These are phyloP conservation scores for Ambispora gerdemannii DNA, from an alignment of 192 early-diverging fungal species.

Conservation along the genomic window DNA sequence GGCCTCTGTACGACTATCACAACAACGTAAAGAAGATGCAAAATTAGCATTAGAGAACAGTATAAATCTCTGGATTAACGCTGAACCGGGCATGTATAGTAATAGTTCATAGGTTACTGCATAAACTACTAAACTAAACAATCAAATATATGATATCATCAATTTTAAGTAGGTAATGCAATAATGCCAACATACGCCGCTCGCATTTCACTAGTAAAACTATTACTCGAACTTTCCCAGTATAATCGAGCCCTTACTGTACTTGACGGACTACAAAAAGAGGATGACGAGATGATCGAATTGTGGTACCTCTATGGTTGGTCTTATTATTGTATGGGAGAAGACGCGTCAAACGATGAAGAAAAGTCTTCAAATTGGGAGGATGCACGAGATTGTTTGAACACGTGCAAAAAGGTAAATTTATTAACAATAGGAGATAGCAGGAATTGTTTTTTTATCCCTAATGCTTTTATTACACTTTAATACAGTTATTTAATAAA, in stretches of 20 bases:
- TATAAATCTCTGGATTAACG: conserved; percentile 70
- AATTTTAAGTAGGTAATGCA: conserved; percentile 35
- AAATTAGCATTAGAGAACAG: conserved; percentile 58
- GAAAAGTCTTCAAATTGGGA: conserved; percentile 55
- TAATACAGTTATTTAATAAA: conserved; percentile 55
- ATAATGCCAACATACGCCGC: conserved; percentile 77
- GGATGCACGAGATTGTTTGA: conserved; percentile 79
- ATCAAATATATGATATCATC: conserved; percentile 18
- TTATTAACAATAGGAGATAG: conserved; percentile 35
- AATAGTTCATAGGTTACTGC: conserved; percentile 10
- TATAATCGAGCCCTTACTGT: conserved; percentile 76
- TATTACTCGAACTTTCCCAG: conserved; percentile 82
- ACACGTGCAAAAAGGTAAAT: conserved; percentile 58
- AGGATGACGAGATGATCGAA: conserved; percentile 92
- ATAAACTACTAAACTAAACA: conserved; percentile 22
- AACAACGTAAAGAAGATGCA: conserved; percentile 79
- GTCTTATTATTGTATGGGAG: conserved; percentile 78
- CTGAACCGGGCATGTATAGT: conserved; percentile 40
- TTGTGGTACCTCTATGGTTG: conserved; percentile 95
- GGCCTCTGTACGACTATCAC: conserved; percentile 87
- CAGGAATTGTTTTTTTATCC: conserved; percentile 23
- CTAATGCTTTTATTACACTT: conserved; percentile 11
- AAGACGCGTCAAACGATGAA: conserved; percentile 50
- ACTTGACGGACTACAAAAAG: conserved; percentile 75
- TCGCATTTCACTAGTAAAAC: conserved; percentile 77